phyloP scores from a whole-genome alignment of 1,284 basidiomycete genomes.

The Tilletia caries region DNA sequence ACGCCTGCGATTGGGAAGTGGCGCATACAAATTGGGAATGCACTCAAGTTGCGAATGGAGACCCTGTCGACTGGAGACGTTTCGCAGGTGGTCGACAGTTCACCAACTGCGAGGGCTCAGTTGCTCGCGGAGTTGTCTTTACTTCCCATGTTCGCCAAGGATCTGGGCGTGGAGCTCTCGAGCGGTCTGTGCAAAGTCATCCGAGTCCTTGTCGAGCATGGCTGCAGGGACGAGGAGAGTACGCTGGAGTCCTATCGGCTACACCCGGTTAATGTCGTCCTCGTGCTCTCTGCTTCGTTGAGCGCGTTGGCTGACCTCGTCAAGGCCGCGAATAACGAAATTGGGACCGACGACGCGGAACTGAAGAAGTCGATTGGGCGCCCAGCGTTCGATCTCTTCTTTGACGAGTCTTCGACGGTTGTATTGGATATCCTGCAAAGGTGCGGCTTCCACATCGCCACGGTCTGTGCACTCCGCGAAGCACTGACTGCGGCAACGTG shows the following conservation, averaged over 20 bases:
- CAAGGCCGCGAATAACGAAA: background rate
- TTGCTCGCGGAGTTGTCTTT: background rate
- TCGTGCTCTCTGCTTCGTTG: background rate
- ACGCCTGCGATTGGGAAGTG: constrained; percentile 6
- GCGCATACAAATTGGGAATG: background rate
- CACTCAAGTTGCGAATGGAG: background rate
- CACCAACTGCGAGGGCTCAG: background rate
- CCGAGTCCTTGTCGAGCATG: background rate
- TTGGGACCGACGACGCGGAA: background rate
- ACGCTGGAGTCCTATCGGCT: background rate
- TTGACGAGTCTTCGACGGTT: background rate
- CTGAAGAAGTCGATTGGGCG: background rate
- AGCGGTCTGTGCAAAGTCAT: background rate
- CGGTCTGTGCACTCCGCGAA: background rate
- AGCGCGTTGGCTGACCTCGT: background rate
- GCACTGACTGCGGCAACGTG: background rate
- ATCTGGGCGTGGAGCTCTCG: background rate
- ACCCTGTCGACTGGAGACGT: background rate
- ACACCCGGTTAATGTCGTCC: background rate
- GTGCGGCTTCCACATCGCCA: background rate
- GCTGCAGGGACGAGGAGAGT: background rate
- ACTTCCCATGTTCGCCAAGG: background rate
- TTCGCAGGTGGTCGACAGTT: background rate
- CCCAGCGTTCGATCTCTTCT: background rate
- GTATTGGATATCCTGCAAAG: background rate